A percentile compares a stretch with the other conserved stretches of the same genome.
These are phyloP conservation scores for Aspergillus niger DNA, from an alignment of 2,329 filamentous ascomycete species.

Conservation along the genomic window DNA sequence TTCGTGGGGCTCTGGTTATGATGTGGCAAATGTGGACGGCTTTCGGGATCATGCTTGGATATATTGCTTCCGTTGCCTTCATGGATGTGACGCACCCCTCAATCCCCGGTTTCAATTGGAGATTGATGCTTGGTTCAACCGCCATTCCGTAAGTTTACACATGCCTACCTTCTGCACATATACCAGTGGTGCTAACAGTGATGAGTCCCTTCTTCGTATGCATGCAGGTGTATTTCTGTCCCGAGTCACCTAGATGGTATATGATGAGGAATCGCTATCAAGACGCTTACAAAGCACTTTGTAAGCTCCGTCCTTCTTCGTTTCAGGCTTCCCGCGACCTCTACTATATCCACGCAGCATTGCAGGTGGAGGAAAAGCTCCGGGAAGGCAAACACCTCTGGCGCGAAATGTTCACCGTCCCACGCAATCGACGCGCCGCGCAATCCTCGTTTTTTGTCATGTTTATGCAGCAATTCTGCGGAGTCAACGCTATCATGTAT, in stretches of 20 bases:
- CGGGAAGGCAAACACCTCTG: not conserved
- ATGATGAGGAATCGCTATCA: conserved; percentile 45
- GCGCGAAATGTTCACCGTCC: not conserved
- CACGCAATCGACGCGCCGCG: not conserved
- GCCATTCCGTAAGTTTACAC: conserved; percentile 52
- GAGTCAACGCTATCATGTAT: fast-evolving
- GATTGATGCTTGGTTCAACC: conserved; percentile 68
- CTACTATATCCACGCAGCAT: not conserved
- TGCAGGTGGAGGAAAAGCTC: not conserved
- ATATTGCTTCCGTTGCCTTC: conserved; percentile 62
- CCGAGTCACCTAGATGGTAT: conserved; percentile 53
- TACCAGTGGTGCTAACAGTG: not conserved
- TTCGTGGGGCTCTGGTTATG: conserved; percentile 77
- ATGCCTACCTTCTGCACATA: not conserved
- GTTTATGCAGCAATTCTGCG: not conserved
- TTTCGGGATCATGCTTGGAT: conserved; percentile 57
- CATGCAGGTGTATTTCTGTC: conserved; percentile 64
- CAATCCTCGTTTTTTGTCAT: not conserved
- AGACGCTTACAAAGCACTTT: conserved; percentile 45
- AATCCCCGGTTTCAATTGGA: conserved; percentile 64
- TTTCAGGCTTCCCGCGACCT: conserved; percentile 43
- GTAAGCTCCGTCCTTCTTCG: conserved; percentile 44
- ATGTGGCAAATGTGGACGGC: conserved; percentile 68
- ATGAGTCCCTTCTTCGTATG: conserved; percentile 38
- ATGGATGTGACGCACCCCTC: conserved; percentile 56